phyloP scores from a whole-genome alignment of 352 stramenopile species.

The Phytopythium aichiense region DNA sequence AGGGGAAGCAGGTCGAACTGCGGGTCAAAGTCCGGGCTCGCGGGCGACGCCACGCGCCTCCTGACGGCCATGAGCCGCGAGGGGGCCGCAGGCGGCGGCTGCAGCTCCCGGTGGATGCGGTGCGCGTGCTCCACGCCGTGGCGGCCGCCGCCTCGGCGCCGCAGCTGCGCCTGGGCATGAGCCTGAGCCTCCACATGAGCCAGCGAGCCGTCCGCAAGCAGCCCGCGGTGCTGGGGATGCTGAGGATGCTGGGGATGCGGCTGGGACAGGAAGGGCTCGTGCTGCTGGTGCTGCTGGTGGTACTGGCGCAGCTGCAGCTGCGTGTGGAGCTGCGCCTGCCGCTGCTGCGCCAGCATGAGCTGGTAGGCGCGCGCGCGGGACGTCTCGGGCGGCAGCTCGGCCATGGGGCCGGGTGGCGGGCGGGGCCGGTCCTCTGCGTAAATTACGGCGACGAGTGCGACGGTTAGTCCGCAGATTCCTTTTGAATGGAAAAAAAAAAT shows the following conservation, averaged over 20 bases:
- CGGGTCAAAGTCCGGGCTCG: constrained; percentile 1
- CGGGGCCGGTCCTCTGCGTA: background rate
- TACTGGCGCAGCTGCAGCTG: constrained; percentile 34
- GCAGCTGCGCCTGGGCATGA: background rate
- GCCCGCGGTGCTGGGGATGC: background rate
- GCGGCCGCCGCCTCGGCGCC: background rate
- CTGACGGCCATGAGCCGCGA: background rate
- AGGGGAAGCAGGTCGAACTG: constrained; percentile 3
- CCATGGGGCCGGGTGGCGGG: background rate
- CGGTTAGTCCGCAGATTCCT: too few relatives aligned
- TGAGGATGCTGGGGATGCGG: background rate
- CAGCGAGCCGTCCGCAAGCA: background rate
- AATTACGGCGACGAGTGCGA: too few relatives aligned
- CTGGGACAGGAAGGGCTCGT: constrained; percentile 20
- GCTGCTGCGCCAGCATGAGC: constrained; percentile 26
- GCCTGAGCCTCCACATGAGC: background rate
- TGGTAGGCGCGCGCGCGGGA: constrained; percentile 14
- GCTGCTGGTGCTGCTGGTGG: constrained; percentile 33
- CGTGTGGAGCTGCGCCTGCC: constrained; percentile 18
- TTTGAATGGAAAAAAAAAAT: background rate
- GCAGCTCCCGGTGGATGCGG: constrained; percentile 38
- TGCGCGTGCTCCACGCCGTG: constrained; percentile 15
- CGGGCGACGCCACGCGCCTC: background rate
- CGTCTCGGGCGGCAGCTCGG: constrained; percentile 4
- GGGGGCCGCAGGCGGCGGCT: constrained; percentile 2